Conservation (phyloP, 805 yeast genomes). For the Alloascoidea africana region DNA sequence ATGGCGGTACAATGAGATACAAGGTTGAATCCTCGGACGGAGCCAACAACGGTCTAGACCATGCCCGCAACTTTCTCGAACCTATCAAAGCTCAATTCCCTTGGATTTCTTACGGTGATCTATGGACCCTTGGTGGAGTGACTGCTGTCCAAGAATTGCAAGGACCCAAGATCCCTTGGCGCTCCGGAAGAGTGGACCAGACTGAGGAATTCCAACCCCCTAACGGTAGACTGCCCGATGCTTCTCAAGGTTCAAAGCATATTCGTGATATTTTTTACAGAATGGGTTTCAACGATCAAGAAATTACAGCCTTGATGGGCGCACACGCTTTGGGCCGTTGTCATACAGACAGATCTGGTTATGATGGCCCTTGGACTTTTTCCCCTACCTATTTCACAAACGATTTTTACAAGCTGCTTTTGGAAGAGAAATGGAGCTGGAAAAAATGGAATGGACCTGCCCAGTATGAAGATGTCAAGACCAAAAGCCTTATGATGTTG, state of each 20-base stretch:
- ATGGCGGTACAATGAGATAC: constrained; percentile 54
- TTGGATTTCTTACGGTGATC: constrained; percentile 68
- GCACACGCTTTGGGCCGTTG: constrained; percentile 72
- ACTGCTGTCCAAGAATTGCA: constrained; percentile 65
- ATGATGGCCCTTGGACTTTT: constrained; percentile 77
- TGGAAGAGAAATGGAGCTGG: constrained; percentile 37
- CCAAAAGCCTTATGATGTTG: constrained; percentile 66
- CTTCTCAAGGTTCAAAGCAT: constrained; percentile 46
- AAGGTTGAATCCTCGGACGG: constrained; percentile 34
- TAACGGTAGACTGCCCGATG: constrained; percentile 65
- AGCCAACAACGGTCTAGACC: constrained; percentile 49
- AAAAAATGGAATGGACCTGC: constrained; percentile 47
- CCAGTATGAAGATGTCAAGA: constrained; percentile 47
- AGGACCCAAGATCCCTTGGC: constrained; percentile 68
- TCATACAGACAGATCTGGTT: constrained; percentile 51
- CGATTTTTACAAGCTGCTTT: constrained; percentile 44
- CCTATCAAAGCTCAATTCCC: constrained; percentile 42
- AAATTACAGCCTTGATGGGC: constrained; percentile 59
- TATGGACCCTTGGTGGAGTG: constrained; percentile 69
- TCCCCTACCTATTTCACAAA: constrained; percentile 59
- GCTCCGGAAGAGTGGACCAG: constrained; percentile 60
- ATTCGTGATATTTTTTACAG: constrained; percentile 48
- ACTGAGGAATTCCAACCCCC: constrained; percentile 34
- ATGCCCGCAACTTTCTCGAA: constrained; percentile 39
- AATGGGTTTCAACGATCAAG: constrained; percentile 55